phyloP scores from a whole-genome alignment of 2,329 filamentous ascomycete genomes.

The Helotiales sp. region DNA sequence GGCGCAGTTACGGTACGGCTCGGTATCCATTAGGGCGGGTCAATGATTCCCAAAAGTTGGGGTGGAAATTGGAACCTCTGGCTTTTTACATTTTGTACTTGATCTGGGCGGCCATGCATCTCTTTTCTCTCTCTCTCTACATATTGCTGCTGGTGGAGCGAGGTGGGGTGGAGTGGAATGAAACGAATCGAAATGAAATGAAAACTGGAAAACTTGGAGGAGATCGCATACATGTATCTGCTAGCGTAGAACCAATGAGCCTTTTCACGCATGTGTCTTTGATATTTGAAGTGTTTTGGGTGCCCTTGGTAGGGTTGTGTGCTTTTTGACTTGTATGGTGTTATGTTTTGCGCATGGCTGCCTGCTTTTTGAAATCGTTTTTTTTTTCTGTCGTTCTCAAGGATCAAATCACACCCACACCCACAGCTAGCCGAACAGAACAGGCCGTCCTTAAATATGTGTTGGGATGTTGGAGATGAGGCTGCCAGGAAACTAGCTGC shows the following conservation, averaged over 20 bases:
- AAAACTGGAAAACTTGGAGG: neutral
- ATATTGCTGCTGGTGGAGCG: constrained; percentile 1
- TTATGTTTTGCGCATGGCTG: too few relatives aligned
- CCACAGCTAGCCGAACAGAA: too few relatives aligned
- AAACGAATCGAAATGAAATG: neutral
- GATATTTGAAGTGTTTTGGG: neutral
- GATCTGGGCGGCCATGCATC: neutral
- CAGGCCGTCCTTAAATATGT: neutral
- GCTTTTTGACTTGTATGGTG: neutral
- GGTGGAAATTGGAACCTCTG: neutral
- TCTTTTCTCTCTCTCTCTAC: neutral
- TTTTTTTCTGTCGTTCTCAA: too few relatives aligned
- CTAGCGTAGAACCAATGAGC: neutral
- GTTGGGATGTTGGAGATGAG: neutral
- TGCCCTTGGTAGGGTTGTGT: neutral
- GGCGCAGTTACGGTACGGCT: constrained; percentile 9
- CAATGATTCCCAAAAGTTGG: constrained; percentile 12
- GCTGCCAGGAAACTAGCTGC: neutral
- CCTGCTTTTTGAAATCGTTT: too few relatives aligned
- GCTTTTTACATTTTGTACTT: neutral
- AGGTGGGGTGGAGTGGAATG: neutral
- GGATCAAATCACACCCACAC: too few relatives aligned
- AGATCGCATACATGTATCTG: neutral
- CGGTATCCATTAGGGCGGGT: constrained; percentile 4
- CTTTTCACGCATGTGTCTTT: neutral